phyloP scores from a whole-genome alignment of 257 asterid species.

The Lavandula angustifolia region DNA sequence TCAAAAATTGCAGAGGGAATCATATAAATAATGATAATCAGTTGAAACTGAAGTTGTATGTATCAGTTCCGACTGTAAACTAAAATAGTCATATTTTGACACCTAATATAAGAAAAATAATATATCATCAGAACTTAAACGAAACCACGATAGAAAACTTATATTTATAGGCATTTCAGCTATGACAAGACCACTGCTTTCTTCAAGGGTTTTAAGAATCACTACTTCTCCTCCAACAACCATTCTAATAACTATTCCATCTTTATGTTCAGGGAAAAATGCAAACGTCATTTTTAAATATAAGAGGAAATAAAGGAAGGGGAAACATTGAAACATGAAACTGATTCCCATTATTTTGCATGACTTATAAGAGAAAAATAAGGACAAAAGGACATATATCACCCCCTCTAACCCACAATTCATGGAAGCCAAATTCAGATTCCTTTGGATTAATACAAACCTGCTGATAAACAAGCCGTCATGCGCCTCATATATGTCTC shows the following conservation, averaged over 20 bases:
- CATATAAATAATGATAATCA: constrained; percentile 7
- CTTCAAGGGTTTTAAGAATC: constrained; percentile 82
- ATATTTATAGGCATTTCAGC: constrained; percentile 96
- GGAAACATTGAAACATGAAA: constrained; percentile 21
- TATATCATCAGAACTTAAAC: not conserved
- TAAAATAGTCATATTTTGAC: not conserved
- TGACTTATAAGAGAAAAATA: constrained; percentile 17
- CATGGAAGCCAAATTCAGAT: constrained; percentile 25
- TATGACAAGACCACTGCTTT: constrained; percentile 70
- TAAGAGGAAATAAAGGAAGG: constrained; percentile 16
- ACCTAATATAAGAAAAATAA: not conserved
- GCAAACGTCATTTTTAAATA: constrained; percentile 20
- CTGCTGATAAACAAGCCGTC: constrained; percentile 86
- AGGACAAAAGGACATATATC: constrained; percentile 7
- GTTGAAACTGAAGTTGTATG: constrained; percentile 21
- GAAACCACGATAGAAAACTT: constrained; percentile 36
- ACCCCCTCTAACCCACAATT: constrained; percentile 6
- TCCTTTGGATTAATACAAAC: constrained; percentile 42
- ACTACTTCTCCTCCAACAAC: constrained; percentile 96
- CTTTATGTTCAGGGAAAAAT: constrained; percentile 44
- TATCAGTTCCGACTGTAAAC: constrained; percentile 11
- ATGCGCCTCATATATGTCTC: constrained; percentile 85
- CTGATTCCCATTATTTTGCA: constrained; percentile 6
- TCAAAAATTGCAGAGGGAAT: constrained; percentile 7
- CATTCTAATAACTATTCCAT: constrained; percentile 88